These are phyloP conservation scores for Aspergillus indologenus DNA, from an alignment of 495 filamentous ascomycete genomes.

Conservation along the genomic window DNA sequence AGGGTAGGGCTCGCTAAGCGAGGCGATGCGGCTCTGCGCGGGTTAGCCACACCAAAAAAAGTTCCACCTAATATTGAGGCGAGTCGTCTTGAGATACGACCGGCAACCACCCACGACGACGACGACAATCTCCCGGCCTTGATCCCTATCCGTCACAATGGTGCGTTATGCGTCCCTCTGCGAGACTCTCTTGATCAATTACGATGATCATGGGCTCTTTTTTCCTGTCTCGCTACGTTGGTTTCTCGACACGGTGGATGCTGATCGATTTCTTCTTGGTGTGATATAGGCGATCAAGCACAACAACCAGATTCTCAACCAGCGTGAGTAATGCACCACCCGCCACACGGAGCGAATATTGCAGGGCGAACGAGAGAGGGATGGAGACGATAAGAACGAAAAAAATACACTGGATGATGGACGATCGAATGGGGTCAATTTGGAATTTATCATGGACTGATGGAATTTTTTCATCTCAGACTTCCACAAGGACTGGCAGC, in stretches of 20 bases:
- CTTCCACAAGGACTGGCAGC: constrained; percentile 99
- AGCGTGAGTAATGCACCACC: constrained; percentile 63
- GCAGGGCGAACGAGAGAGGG: not conserved
- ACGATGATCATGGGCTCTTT: constrained; percentile 3
- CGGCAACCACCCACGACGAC: constrained; percentile 49
- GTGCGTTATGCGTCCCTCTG: constrained; percentile 39
- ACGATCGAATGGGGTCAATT: constrained; percentile 20
- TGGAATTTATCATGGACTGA: constrained; percentile 26
- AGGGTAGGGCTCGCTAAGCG: constrained; percentile 53
- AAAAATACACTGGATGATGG: constrained; percentile 14
- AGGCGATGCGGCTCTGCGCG: constrained; percentile 38
- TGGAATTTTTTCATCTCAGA: constrained; percentile 50
- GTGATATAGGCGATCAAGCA: constrained; percentile 88
- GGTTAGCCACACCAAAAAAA: constrained; percentile 50
- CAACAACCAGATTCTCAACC: constrained; percentile 98
- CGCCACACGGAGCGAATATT: constrained; percentile 4
- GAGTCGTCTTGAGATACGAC: constrained; percentile 45
- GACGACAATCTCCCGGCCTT: constrained; percentile 50
- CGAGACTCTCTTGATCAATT: constrained; percentile 10
- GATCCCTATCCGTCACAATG: constrained; percentile 66
- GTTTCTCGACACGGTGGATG: constrained; percentile 1
- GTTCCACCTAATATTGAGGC: constrained; percentile 35
- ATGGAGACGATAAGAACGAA: not conserved
- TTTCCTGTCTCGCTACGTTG: not conserved
- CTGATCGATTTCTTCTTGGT: constrained; percentile 33